These are phyloP conservation scores for Actinomortierella wolfii DNA, from an alignment of 371 early-diverging fungal genomes.

Conservation along the genomic window DNA sequence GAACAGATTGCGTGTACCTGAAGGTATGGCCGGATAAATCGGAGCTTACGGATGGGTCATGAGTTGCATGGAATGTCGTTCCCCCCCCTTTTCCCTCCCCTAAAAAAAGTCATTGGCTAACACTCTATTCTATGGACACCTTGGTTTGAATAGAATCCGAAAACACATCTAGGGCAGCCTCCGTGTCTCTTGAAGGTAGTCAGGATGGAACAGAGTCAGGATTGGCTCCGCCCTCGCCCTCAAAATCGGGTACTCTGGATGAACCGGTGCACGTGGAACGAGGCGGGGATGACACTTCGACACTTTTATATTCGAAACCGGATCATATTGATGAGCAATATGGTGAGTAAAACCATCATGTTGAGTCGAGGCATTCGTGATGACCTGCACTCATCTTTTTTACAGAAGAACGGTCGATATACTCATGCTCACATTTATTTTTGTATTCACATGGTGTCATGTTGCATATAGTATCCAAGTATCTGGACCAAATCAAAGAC, in stretches of 20 bases:
- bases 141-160: slow-evolving; percentile 14
- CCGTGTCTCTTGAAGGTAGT: slow-evolving; percentile 22
- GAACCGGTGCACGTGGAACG: slow-evolving; percentile 36
- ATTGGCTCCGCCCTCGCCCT: slow-evolving; percentile 24
- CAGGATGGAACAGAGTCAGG: slow-evolving; percentile 21
- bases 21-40: slow-evolving; percentile 13
- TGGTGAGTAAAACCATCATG: slow-evolving; percentile 32
- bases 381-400: no score
- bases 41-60: no score
- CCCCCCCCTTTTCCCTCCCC: no score
- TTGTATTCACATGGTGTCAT: no score
- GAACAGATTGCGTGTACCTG: slow-evolving; percentile 24
- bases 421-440: slow-evolving; percentile 4
- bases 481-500: slow-evolving; percentile 52
- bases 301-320: slow-evolving; percentile 49
- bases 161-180: slow-evolving; percentile 19
- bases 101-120: no score
- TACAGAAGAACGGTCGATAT: no score
- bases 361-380: background rate
- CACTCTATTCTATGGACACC: background rate
- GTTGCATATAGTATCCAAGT: slow-evolving; percentile 49
- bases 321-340: slow-evolving; percentile 43
- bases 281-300: slow-evolving; percentile 57
- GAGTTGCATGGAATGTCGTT: no score
- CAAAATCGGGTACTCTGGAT: slow-evolving; percentile 20